These are phyloP conservation scores for Neofusicoccum laricinum DNA, from an alignment of 2,329 filamentous ascomycete genomes.

Conservation along the genomic window DNA sequence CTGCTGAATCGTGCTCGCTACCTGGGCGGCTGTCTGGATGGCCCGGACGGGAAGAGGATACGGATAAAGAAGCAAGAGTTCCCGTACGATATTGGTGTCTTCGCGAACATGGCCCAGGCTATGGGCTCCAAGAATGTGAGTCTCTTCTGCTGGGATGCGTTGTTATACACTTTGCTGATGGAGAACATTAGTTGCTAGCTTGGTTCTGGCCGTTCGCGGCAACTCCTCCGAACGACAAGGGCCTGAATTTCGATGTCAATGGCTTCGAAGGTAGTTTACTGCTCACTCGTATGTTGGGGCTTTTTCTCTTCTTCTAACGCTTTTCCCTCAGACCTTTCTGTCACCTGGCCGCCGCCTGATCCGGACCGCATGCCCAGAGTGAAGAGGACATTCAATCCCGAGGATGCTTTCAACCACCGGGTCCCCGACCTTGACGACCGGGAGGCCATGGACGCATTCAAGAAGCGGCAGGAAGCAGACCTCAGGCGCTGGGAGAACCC, in stretches of 20 bases:
- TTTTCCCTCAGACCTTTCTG: conserved; percentile 20
- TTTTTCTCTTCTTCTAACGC: too few species aligned
- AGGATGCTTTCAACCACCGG: conserved; percentile 39
- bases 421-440: conserved; percentile 35
- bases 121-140: conserved; percentile 65
- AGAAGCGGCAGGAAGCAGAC: conserved; percentile 53
- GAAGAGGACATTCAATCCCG: conserved; percentile 22
- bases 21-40: conserved; percentile 56
- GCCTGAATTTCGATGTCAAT: conserved; percentile 66
- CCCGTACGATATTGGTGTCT: conserved; percentile 77
- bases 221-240: conserved; percentile 51
- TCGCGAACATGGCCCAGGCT: conserved; percentile 68
- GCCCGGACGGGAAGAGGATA: conserved; percentile 54
- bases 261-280: conserved; percentile 64
- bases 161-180: not conserved
- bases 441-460: conserved; percentile 48
- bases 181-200: conserved; percentile 35
- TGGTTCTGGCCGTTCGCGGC: conserved; percentile 69
- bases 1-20: conserved; percentile 43
- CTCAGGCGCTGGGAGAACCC: conserved; percentile 37
- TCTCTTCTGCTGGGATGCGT: not conserved
- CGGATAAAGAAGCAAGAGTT: conserved; percentile 68
- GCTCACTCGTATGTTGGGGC: not conserved
- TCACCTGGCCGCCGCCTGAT: conserved; percentile 50
- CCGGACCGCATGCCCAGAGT: conserved; percentile 44